Base-by-base conservation (phyloP, 805 yeast genomes). In the Ogataea siamensis region DNA sequence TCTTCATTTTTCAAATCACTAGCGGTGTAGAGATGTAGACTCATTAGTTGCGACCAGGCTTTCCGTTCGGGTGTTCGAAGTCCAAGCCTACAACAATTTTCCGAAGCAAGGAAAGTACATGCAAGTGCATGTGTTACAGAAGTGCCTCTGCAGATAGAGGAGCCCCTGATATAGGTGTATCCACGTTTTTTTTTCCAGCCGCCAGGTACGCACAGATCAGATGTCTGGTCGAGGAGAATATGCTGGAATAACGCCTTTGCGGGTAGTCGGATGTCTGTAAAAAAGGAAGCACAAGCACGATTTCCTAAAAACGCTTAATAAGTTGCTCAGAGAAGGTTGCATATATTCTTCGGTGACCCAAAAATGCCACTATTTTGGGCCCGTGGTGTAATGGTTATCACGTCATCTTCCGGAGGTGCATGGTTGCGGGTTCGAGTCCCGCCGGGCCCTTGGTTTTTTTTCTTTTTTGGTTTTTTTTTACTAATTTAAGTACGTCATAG, bases 381-480 rank as follows among this genome's bases (percentile, higher is more conserved):
- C 70, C 68, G 80, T 76, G 81, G 83, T 80, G 81, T 75, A 76
- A 76, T 74, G 83, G 82, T 76, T 74, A 76, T 74, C 81, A 80
- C 77, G 74, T 75, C 70, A 74, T 73, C 73, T 68, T 76, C 83
- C 83, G 83, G 82, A 55, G 60, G 58, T 54, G 51, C 48, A 53
- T 54, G 83, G 76, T 76, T 76, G 82, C 78, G 83, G 80, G 83
- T 76, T 76, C 83, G 82, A 76, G 78, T 76, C 83, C 82, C 80
- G 80, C 80, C 79, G 68, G 71, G 81, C 55, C 47, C 58, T 53
- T 7, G 25, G 24, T 32, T 41, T 43, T 47, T 42, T 36, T 19
- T 16, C 23, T 21, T 39, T 10, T 29, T 16, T 17, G 10, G 14
- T 20, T 11, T 11, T 28, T 15, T 15, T 13, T 28, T 20, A 20